Evolutionary conservation across 1,284 basidiomycete genomes (phyloP), one percentile per base, ranked within the genome.

Genomic region (Hortiboletus rubellus): DNA sequence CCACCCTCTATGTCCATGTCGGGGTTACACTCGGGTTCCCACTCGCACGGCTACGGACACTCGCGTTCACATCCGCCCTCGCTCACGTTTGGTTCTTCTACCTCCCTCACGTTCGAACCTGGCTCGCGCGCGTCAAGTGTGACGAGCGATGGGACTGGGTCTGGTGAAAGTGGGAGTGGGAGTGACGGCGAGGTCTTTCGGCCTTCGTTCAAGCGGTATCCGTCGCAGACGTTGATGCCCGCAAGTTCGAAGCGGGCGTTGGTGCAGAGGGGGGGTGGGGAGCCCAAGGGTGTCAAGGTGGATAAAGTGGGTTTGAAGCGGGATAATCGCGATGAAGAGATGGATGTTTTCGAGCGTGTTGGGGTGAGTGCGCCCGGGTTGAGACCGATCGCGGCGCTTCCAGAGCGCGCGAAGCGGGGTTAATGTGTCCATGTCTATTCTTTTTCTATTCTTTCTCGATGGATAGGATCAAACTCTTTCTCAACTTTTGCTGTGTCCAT

Each of bases 181-280:
- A 63, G 62, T 11, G 64, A 64, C 30, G 58, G 68, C 7, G 69
- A 74, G 37, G 60, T 66, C 14, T 64, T 75, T 42, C 73, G 87
- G 3, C 88, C 89, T 14, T 78, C 81, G 31, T 89, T 89, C 68
- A 91, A 91, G 74, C 77, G 89, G 30, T 70, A 88, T 34, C 82
- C 88, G 2, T 87, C 85, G 46, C 85, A 87, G 73, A 86, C 86
- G 8, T 72, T 91, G 7, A 87, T 79, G 1, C 85, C 87, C 5
- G 74, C 76, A 33, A 78, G 77, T 60, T 62, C 78, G 52, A 90
- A 89, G 72, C 74, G 86, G 30, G 77, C 79, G 36, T 63, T 78
- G 63, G 70, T 80, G 57, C 73, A 49, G 68, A 47, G 66, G 5
- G 65, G 53, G 58, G 64, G 57, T 17, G 69, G 65, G 1, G 73